A percentile compares a stretch with the other conserved stretches of the same genome.
Evolutionary conservation across 345 rosid genomes (phyloP).

Genomic region (Pugionium dolabratum): DNA sequence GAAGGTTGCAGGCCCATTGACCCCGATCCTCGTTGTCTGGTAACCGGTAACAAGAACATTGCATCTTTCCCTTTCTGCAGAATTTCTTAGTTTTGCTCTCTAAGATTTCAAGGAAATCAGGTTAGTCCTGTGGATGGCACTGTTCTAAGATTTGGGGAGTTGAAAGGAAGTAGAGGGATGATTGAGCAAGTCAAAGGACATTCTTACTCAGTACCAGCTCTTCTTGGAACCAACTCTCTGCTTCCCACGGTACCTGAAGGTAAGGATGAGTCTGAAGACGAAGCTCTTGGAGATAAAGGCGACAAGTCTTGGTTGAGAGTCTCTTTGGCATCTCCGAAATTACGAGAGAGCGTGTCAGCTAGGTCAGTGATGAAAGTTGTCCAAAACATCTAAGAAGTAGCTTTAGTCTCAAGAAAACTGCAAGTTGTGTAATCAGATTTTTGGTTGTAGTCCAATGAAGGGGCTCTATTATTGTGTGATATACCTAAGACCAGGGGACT

Average conservation of each 20-base stretch:
- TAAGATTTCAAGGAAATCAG: conserved; percentile 43
- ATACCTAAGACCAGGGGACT: conserved; percentile 89
- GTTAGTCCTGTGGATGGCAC: conserved; percentile 96
- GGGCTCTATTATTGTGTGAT: conserved; percentile 96
- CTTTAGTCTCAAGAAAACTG: background rate
- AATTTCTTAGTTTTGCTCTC: conserved; percentile 19
- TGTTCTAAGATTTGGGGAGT: conserved; percentile 77
- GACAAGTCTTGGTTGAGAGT: conserved; percentile 79
- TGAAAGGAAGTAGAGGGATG: conserved; percentile 76
- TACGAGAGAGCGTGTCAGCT: conserved; percentile 53
- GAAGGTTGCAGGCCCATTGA: conserved; percentile 92
- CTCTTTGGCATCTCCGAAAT: conserved; percentile 81
- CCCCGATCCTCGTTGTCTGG: conserved; percentile 84
- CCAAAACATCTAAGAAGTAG: background rate
- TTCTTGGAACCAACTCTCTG: conserved; percentile 75
- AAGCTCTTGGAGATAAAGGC: conserved; percentile 43
- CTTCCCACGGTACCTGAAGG: conserved; percentile 64
- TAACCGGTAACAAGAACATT: conserved; percentile 74
- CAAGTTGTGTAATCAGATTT: conserved; percentile 6
- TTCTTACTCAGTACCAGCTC: conserved; percentile 81
- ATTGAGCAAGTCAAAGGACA: conserved; percentile 97
- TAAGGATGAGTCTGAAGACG: conserved; percentile 44
- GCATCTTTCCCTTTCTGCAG: conserved; percentile 33
- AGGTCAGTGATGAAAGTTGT: conserved; percentile 44
- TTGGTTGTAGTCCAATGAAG: conserved; percentile 67